Evolutionary conservation across 371 early-diverging fungal genomes (phyloP).

Genomic region (Rhizopus sp.): DNA sequence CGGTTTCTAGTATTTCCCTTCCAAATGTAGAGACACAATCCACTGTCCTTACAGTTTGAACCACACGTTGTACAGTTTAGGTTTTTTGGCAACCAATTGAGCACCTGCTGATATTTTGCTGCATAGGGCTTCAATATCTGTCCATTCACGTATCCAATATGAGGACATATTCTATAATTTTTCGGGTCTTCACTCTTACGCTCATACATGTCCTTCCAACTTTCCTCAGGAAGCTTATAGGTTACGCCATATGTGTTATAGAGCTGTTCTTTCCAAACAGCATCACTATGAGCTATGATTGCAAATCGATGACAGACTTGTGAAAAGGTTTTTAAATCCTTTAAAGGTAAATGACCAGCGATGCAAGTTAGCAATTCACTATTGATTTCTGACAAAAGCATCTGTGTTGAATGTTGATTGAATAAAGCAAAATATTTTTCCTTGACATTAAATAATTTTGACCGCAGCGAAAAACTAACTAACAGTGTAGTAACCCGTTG

Average conservation of each 20-base stretch:
- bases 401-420: neutral
- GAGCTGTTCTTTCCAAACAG: conserved; percentile 44
- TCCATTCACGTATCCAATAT: conserved; percentile 33
- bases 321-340: conserved; percentile 30
- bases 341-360: conserved; percentile 35
- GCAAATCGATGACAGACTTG: conserved; percentile 35
- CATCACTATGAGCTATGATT: conserved; percentile 36
- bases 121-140: conserved; percentile 37
- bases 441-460: no score
- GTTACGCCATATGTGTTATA: conserved; percentile 40
- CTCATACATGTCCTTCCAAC: conserved; percentile 43
- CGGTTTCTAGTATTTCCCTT: conserved; percentile 44
- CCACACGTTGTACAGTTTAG: conserved; percentile 43
- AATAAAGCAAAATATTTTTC: no score
- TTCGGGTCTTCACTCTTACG: conserved; percentile 37
- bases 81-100: conserved; percentile 39
- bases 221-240: conserved; percentile 41
- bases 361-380: conserved; percentile 42
- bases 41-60: conserved; percentile 31
- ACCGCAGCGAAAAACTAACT: no score
- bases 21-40: conserved; percentile 36
- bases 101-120: conserved; percentile 35
- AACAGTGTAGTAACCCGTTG: no score
- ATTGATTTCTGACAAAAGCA: conserved; percentile 27
- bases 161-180: conserved; percentile 45